Base-by-base conservation (phyloP, 176 grass and related monocot species). In the Dactylis glomerata region DNA sequence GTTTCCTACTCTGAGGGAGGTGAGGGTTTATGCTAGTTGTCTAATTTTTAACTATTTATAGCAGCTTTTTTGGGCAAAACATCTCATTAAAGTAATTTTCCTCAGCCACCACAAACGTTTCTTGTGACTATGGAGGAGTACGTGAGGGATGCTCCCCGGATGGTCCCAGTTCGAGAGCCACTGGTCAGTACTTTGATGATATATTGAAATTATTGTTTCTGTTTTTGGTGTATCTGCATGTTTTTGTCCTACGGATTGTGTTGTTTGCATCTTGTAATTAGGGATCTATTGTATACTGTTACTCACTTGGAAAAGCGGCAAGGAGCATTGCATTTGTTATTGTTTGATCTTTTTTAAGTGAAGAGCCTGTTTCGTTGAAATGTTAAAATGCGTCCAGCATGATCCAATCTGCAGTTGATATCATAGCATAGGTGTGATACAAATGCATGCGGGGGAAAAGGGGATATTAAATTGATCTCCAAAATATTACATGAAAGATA, bases 121-220 rank as follows among this genome's bases (percentile, higher is more conserved):
- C 90, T 99, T 73, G 80, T 75, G 45, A 99, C 97, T 52, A 99
- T 99, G 97, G 97, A 99, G 62, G 97, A 99, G 67, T 99, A 99
- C 22, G 94, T 99, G 85, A 99, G 62, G 79, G 93, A 99, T 38
- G 97, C 97, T 83, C 97, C 97, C 2, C 92, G 97, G 15, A 82
- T 96, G 88, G 93, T 99, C 83, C 88, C 93, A 66, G 86, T 96
- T 90, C 84, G 84, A 80, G 88, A 99, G 70, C 90, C 88, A 68
- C 72, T 99, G 93, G 97, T 99, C 74, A 94, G 89, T 84, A 24
- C 81, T 52, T 86, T 20, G 22, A 5, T 73, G 44, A 77, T 78
- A 52, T 11, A 3, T 5, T 42, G 32, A 73, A 51, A 30, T 38
- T 68, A 23, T 6, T 33, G 3, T 49, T 68, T 61, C 26, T 75